These are phyloP conservation scores for Diaporthe aspalathi DNA, from an alignment of 2,329 filamentous ascomycete species.

Conservation along the genomic window DNA sequence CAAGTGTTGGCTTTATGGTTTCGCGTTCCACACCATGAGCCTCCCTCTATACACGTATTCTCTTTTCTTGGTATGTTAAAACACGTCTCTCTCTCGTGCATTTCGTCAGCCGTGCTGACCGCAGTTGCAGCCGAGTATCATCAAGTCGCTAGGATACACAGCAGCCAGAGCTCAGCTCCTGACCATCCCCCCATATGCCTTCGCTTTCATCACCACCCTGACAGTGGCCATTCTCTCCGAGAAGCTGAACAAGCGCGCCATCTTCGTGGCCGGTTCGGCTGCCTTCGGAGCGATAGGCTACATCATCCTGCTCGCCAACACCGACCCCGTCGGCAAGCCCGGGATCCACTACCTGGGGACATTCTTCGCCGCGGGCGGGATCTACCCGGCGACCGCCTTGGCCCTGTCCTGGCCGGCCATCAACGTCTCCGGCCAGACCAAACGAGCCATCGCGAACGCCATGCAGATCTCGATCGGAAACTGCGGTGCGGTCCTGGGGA, in stretches of 20 bases:
- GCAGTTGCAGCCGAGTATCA: constrained; percentile 60
- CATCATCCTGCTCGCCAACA: constrained; percentile 67
- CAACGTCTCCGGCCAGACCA: constrained; percentile 78
- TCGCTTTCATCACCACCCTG: constrained; percentile 71
- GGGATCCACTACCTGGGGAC: constrained; percentile 71
- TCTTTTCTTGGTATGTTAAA: constrained; percentile 62
- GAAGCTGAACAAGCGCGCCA: constrained; percentile 64
- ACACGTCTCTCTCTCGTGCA: not conserved
- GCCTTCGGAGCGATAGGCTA: constrained; percentile 71
- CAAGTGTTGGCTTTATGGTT: constrained; percentile 78
- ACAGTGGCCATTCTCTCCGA: constrained; percentile 71
- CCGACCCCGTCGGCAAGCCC: constrained; percentile 57
- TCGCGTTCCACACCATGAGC: constrained; percentile 79
- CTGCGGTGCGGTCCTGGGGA: constrained; percentile 74
- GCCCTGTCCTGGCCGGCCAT: constrained; percentile 77
- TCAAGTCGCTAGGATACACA: constrained; percentile 64
- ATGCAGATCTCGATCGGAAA: constrained; percentile 81
- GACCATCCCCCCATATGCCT: constrained; percentile 72
- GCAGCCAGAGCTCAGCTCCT: constrained; percentile 67
- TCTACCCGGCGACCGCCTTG: constrained; percentile 73
- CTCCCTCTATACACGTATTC: constrained; percentile 69
- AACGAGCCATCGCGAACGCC: constrained; percentile 74
- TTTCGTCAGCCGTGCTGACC: not conserved
- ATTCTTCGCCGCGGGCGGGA: constrained; percentile 73
- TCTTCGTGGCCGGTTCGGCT: constrained; percentile 71